Base-by-base conservation (phyloP, 371 early-diverging fungal genomes). In the Rozella allomycis region DNA sequence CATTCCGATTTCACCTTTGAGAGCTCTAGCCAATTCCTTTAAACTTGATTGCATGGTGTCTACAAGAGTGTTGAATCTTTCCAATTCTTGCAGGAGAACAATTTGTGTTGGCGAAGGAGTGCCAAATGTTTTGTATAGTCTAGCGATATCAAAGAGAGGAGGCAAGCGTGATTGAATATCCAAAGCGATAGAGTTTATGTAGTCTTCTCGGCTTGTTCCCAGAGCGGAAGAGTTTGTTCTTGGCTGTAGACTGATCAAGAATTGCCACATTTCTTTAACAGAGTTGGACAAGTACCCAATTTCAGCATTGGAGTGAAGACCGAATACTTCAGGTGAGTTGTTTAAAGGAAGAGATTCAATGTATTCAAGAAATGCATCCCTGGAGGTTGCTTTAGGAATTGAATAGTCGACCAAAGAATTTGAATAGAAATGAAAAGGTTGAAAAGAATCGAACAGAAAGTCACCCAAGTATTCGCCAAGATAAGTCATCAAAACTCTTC, bases 1-100 rank as follows among this genome's bases (percentile, higher is more conserved):
- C 65, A 67, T 65, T 13, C 65, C 63, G 26, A 67, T 64, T 36
- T 67, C 65, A 17, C 67, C 67, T 41, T 60, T 62, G 23, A 67
- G 36, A 16, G 65, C 67, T n/a, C 52, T 29, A 25, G 44, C 30
- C 29, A 67, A 38, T 34, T 67, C 65, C 23, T 42, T 40, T 7
- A 67, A 43, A 3, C 60, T 55, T 5, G 33, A 16, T 1, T 40
- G 13, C 62, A 67, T 67, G 9, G 46, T 23, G 2, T 57, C 63
- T 7, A 62, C 63, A 7, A 67, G 45, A 10, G 38, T 43, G 38
- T 65, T 67, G 61, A 59, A 64, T 17, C 67, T 43, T 39, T 67
- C 67, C 21, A 64, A 45, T 38, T 67, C 67, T 38, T 67, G 67
- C 5, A 65, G 31, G 7, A 61, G 41, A 4, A 64, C 65, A 13